A percentile compares a stretch with the other conserved stretches of the same genome.
These are phyloP conservation scores for Allium sativum DNA, from an alignment of 106 monocot genomes.

Conservation along the genomic window DNA sequence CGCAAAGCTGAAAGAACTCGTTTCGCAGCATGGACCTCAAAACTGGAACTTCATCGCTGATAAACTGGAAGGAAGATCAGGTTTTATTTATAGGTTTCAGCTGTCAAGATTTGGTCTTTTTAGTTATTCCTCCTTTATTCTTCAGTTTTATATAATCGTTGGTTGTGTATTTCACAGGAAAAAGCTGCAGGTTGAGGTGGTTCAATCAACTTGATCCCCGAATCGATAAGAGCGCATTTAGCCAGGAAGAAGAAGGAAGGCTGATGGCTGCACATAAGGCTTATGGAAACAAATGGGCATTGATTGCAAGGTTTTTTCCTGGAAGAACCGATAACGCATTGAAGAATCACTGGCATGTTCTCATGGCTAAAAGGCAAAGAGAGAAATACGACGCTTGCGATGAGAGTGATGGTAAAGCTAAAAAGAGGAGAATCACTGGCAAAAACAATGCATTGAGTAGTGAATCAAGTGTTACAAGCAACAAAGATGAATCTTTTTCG, in stretches of 20 bases:
- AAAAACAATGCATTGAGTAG: slow-evolving; percentile 9
- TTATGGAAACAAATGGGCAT: slow-evolving; percentile 42
- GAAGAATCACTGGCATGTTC: slow-evolving; percentile 67
- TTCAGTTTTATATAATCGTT: neutral
- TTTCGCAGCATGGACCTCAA: slow-evolving; percentile 67
- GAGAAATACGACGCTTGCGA: neutral
- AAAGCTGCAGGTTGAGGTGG: slow-evolving; percentile 63
- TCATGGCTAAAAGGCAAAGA: slow-evolving; percentile 30
- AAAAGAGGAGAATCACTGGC: neutral
- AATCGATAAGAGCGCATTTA: slow-evolving; percentile 48
- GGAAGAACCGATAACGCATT: slow-evolving; percentile 54
- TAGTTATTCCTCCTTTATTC: neutral
- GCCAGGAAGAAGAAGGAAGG: slow-evolving; percentile 35
- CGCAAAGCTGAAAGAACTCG: slow-evolving; percentile 74
- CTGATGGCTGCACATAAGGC: slow-evolving; percentile 26
- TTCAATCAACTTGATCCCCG: slow-evolving; percentile 57
- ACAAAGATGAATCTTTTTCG: neutral
- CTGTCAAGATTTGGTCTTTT: neutral
- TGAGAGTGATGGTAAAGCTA: too few relatives aligned
- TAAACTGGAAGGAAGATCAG: slow-evolving; percentile 87
- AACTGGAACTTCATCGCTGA: slow-evolving; percentile 95
- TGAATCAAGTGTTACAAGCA: slow-evolving; percentile 8
- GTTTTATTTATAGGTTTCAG: slow-evolving; percentile 10
- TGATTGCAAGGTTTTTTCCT: slow-evolving; percentile 41
- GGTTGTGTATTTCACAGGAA: slow-evolving; percentile 17